Evolutionary conservation across 768 basidiomycete species (phyloP).

Genomic region (Auriscalpium microsporum): DNA sequence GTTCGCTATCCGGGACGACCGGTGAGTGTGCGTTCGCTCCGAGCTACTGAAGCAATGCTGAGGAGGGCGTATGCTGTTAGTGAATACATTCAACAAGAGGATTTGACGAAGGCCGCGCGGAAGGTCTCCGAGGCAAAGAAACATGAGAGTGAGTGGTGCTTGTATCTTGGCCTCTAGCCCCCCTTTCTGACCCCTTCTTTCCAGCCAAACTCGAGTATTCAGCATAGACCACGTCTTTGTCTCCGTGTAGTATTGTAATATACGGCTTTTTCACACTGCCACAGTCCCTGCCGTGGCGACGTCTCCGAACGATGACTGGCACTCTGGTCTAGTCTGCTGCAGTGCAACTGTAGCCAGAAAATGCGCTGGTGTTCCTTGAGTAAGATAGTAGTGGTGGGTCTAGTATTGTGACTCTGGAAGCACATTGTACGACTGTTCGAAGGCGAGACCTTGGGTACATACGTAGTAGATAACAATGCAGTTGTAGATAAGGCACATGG

Average conservation of each 20-base stretch:
- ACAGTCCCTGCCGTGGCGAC: too few relatives aligned
- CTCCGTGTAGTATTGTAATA: background rate
- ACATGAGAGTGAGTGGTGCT: slow-evolving; percentile 70
- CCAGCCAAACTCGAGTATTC: background rate
- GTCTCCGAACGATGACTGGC: too few relatives aligned
- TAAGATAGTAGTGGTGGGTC: too few relatives aligned
- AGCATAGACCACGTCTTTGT: background rate
- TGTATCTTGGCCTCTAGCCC: background rate
- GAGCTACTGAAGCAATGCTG: background rate
- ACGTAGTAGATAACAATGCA: too few relatives aligned
- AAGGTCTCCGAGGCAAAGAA: slow-evolving; percentile 97
- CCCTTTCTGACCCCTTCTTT: background rate
- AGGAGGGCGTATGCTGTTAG: slow-evolving; percentile 26
- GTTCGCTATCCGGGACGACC: slow-evolving; percentile 96
- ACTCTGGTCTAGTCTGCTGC: too few relatives aligned
- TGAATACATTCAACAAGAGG: slow-evolving; percentile 89
- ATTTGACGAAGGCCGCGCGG: slow-evolving; percentile 90
- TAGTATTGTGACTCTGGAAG: too few relatives aligned
- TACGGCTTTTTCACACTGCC: background rate
- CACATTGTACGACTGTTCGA: too few relatives aligned
- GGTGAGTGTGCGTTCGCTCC: slow-evolving; percentile 35
- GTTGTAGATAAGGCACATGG: too few relatives aligned
- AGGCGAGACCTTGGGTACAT: too few relatives aligned
- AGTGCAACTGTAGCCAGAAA: too few relatives aligned
- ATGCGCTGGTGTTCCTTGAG: too few relatives aligned